Conservation (phyloP, 768 basidiomycete species). For the Mycena vulgaris region DNA sequence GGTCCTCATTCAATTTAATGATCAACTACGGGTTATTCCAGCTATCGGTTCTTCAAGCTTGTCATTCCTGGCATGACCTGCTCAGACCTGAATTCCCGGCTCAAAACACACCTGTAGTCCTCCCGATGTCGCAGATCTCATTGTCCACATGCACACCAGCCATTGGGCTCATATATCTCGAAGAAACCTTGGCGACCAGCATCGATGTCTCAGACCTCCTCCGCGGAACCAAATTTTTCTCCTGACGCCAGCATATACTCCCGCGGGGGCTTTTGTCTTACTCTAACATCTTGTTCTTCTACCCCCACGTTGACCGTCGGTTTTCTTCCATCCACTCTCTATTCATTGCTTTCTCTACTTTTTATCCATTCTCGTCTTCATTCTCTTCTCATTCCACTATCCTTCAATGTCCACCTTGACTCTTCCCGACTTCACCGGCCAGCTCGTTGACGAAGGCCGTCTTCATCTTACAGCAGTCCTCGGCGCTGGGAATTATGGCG, state of each 20-base stretch:
- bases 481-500: slow-evolving; percentile 7
- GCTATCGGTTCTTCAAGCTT: too few species aligned
- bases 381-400: not conserved
- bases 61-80: too few species aligned
- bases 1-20: too few species aligned
- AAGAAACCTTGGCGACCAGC: too few species aligned
- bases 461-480: slow-evolving; percentile 1
- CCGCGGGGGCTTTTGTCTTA: not conserved
- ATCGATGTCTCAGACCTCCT: too few species aligned
- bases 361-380: not conserved
- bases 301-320: slow-evolving; percentile 4
- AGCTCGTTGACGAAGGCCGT: slow-evolving; percentile 20
- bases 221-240: not conserved
- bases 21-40: too few species aligned
- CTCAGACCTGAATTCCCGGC: too few species aligned
- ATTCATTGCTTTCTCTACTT: not conserved
- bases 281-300: not conserved
- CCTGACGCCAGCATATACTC: not conserved
- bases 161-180: too few species aligned
- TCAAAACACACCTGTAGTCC: too few species aligned
- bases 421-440: slow-evolving; percentile 15
- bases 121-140: too few species aligned
- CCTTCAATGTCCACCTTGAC: too few species aligned
- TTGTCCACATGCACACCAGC: too few species aligned
- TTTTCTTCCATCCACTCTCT: not conserved